Conservation (phyloP, 352 stramenopile species). For the Phytophthora brassicae region DNA sequence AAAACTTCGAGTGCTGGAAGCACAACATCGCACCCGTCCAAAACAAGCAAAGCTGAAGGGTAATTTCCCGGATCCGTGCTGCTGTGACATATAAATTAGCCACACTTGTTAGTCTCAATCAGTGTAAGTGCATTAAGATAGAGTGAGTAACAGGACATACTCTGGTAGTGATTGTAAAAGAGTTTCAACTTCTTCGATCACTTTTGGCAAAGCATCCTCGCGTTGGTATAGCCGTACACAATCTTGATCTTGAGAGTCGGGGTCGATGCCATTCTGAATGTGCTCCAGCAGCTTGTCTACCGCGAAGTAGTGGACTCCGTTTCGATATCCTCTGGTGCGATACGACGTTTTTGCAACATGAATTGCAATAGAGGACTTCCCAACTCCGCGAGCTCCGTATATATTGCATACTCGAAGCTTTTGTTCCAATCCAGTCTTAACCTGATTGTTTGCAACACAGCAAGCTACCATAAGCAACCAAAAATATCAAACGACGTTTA, state of each 20-base stretch:
- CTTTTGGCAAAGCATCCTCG: conserved; percentile 30
- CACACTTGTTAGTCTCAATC: conserved; percentile 12
- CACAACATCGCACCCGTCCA: conserved; percentile 68
- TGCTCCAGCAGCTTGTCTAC: conserved; percentile 43
- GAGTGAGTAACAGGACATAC: conserved; percentile 19
- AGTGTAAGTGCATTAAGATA: not conserved
- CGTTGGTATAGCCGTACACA: conserved; percentile 8
- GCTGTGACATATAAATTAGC: conserved; percentile 6
- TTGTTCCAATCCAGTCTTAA: conserved; percentile 30
- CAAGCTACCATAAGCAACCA: conserved; percentile 1
- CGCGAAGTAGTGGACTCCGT: conserved; percentile 60
- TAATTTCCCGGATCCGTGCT: conserved; percentile 23
- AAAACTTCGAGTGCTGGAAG: conserved; percentile 44
- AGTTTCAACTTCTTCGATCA: conserved; percentile 32
- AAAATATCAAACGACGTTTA: not conserved
- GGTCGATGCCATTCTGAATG: conserved; percentile 22
- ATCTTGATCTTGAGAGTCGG: conserved; percentile 11
- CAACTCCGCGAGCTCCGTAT: conserved; percentile 43
- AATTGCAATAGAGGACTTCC: conserved; percentile 64
- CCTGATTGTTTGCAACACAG: conserved; percentile 19
- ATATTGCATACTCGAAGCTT: conserved; percentile 57
- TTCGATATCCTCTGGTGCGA: conserved; percentile 42
- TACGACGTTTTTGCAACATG: conserved; percentile 53
- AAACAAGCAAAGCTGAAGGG: conserved; percentile 39
- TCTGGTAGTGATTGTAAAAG: conserved; percentile 39